Percentiles rank a stretch among this genome's conserved stretches.
Evolutionary conservation across 2,329 filamentous ascomycete species (phyloP).

Genomic region (Fusarium sp.): DNA sequence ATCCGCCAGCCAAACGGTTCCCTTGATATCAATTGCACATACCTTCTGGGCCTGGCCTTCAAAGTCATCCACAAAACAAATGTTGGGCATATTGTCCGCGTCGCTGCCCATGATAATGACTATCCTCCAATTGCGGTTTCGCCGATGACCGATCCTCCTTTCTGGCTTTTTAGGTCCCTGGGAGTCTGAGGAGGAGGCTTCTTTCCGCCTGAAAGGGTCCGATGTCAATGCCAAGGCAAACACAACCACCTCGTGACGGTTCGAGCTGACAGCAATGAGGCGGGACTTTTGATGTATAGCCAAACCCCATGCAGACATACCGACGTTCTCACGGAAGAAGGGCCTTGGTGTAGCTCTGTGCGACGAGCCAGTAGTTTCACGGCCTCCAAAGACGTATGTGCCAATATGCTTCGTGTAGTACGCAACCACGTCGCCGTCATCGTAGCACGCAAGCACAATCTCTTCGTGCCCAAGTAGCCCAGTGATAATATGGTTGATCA

Average conservation of each 20-base stretch:
- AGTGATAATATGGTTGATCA: conserved; percentile 76
- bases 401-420: conserved; percentile 72
- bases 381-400: conserved; percentile 53
- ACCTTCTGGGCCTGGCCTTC: conserved; percentile 62
- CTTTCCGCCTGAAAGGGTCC: conserved; percentile 1
- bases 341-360: conserved; percentile 45
- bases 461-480: conserved; percentile 78
- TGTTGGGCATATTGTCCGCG: conserved; percentile 64
- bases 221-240: conserved; percentile 61
- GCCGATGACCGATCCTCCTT: conserved; percentile 49
- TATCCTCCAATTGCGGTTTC: conserved; percentile 64
- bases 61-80: conserved; percentile 62
- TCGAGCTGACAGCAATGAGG: conserved; percentile 87
- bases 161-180: conserved; percentile 3
- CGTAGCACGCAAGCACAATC: conserved; percentile 74
- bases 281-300: conserved; percentile 85
- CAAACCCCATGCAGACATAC: conserved; percentile 86
- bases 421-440: conserved; percentile 80
- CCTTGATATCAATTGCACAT: conserved; percentile 63
- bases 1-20: conserved; percentile 61
- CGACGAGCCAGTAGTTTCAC: conserved; percentile 6
- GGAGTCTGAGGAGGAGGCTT: neutral
- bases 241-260: conserved; percentile 68
- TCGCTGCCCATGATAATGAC: conserved; percentile 54
- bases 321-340: conserved; percentile 83